Conservation (phyloP, 1,284 basidiomycete genomes). For the Irpex lacteus region DNA sequence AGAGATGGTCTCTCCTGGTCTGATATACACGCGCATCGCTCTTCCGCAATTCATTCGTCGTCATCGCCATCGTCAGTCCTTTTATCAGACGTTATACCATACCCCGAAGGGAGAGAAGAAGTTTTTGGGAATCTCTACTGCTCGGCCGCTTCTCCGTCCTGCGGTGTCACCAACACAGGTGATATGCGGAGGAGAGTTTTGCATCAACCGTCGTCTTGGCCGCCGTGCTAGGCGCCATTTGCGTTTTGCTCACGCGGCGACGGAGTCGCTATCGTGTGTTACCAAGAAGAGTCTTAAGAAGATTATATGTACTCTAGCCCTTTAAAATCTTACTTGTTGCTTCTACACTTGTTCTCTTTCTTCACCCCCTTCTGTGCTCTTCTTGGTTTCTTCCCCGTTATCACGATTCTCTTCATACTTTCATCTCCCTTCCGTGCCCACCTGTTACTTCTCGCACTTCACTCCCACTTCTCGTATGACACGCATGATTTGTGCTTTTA, state of each 20-base stretch:
- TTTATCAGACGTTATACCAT: too few species aligned
- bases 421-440: too few species aligned
- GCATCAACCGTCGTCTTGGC: not conserved
- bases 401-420: too few species aligned
- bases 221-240: not conserved
- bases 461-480: too few species aligned
- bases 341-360: not conserved
- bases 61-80: not conserved
- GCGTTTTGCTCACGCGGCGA: not conserved
- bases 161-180: not conserved
- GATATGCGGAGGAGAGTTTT: not conserved
- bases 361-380: not conserved
- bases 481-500: too few species aligned
- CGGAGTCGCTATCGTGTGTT: not conserved
- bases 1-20: not conserved
- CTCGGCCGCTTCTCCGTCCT: not conserved
- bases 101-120: too few species aligned
- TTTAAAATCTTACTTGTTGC: not conserved
- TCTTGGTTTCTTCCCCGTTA: too few species aligned
- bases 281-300: not conserved
- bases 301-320: not conserved
- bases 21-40: not conserved
- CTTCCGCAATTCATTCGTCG: not conserved
- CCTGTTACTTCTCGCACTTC: too few species aligned
- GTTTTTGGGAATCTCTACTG: too few species aligned